phyloP scores from a whole-genome alignment of 768 basidiomycete species.

The Boletus tylopilopsis region DNA sequence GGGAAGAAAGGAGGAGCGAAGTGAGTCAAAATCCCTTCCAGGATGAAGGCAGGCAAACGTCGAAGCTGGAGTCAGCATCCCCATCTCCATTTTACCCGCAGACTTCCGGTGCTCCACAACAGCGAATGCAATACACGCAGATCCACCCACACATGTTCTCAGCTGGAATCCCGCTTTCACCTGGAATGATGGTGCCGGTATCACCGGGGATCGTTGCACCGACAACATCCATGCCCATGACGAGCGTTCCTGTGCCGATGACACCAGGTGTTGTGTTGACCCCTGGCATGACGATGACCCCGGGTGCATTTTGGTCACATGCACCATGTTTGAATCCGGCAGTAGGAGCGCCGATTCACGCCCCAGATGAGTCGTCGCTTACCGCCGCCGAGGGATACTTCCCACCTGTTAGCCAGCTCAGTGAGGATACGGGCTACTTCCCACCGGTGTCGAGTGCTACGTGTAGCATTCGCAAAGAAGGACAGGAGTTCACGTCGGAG shows the following conservation, averaged over 20 bases:
- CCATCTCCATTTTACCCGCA: slow-evolving; percentile 13
- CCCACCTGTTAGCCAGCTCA: slow-evolving; percentile 34
- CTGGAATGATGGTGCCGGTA: slow-evolving; percentile 27
- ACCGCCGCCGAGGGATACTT: slow-evolving; percentile 36
- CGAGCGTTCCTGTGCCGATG: slow-evolving; percentile 22
- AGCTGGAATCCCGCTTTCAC: slow-evolving; percentile 30
- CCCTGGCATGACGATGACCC: slow-evolving; percentile 68
- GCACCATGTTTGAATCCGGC: slow-evolving; percentile 55
- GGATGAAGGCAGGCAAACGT: slow-evolving; percentile 5
- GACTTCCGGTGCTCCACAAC: slow-evolving; percentile 13
- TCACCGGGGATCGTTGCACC: slow-evolving; percentile 24
- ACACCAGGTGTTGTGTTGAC: slow-evolving; percentile 35
- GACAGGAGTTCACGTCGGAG: neutral
- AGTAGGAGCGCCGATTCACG: slow-evolving; percentile 55
- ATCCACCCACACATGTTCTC: slow-evolving; percentile 27
- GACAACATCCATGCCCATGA: slow-evolving; percentile 18
- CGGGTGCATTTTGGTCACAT: slow-evolving; percentile 70
- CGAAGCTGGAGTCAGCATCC: slow-evolving; percentile 4
- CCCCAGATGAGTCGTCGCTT: slow-evolving; percentile 12
- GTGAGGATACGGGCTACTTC: slow-evolving; percentile 37
- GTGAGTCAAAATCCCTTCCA: neutral
- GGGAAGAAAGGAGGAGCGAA: slow-evolving; percentile 1
- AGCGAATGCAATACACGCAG: slow-evolving; percentile 23
- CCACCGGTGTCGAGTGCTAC: slow-evolving; percentile 36
- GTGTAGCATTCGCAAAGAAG: slow-evolving; percentile 36